These are phyloP conservation scores for Capronia americana DNA, from an alignment of 2,329 filamentous ascomycete genomes.

Conservation along the genomic window DNA sequence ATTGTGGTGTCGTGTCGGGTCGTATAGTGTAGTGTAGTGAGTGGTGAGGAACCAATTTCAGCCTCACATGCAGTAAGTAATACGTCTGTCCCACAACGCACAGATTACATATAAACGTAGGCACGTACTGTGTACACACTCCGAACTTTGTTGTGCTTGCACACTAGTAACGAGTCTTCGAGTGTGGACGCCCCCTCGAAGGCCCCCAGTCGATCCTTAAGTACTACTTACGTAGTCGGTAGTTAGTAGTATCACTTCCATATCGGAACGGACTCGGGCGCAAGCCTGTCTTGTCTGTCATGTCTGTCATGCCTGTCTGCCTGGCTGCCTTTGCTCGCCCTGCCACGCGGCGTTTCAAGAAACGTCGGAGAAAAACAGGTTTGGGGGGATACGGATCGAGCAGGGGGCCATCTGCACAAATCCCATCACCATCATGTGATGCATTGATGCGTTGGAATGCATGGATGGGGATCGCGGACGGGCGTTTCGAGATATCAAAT, in stretches of 20 bases:
- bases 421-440: neutral
- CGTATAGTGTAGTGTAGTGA: no score
- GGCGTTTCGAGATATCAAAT: neutral
- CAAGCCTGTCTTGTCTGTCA: neutral
- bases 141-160: no score
- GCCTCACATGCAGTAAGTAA: no score
- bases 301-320: no score
- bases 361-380: conserved; percentile 1
- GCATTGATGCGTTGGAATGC: neutral
- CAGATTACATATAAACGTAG: no score
- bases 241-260: neutral
- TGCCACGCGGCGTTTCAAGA: conserved; percentile 6
- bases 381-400: neutral
- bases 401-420: neutral
- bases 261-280: neutral
- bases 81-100: no score
- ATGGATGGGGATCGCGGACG: neutral
- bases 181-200: no score
- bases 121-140: no score
- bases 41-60: no score
- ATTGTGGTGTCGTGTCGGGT: no score
- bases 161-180: no score
- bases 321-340: no score
- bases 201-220: neutral
- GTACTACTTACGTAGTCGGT: neutral